phyloP scores from a whole-genome alignment of 768 basidiomycete species.

The Cyathus striatus region DNA sequence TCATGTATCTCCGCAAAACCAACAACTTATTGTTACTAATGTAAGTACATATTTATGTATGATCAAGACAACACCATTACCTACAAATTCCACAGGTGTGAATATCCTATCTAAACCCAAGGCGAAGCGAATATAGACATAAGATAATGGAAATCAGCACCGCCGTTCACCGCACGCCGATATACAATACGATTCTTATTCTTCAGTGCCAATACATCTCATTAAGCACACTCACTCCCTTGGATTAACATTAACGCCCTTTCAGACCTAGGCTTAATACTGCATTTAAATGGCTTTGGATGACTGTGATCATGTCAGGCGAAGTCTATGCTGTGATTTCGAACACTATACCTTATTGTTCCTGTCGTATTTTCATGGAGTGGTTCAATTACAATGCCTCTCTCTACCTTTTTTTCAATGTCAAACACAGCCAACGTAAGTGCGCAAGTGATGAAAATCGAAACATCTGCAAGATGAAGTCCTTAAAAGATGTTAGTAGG shows the following conservation, averaged over 20 bases:
- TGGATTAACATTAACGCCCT: constrained; percentile 51
- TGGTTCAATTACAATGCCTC: constrained; percentile 42
- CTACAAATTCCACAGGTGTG: too few species aligned
- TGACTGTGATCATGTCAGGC: constrained; percentile 31
- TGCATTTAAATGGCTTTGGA: constrained; percentile 58
- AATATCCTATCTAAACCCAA: too few species aligned
- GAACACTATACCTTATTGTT: constrained; percentile 47
- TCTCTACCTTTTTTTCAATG: constrained; percentile 40
- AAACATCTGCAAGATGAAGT: constrained; percentile 48
- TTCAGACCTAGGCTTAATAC: constrained; percentile 55
- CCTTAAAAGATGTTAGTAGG: constrained; percentile 34
- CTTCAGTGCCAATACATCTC: too few species aligned
- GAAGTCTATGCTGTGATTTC: constrained; percentile 1
- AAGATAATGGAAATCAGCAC: too few species aligned
- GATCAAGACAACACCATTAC: too few species aligned
- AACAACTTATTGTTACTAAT: too few species aligned
- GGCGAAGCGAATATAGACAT: too few species aligned
- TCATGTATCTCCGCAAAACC: too few species aligned
- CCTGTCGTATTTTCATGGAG: constrained; percentile 54
- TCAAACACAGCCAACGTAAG: constrained; percentile 50
- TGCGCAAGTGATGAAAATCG: constrained; percentile 46
- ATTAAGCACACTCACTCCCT: too few species aligned
- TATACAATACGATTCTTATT: too few species aligned
- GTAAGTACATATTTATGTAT: too few species aligned
- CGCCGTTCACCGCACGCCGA: too few species aligned